Conservation (phyloP, 345 rosid species). For the Zanthoxylum bungeanum region DNA sequence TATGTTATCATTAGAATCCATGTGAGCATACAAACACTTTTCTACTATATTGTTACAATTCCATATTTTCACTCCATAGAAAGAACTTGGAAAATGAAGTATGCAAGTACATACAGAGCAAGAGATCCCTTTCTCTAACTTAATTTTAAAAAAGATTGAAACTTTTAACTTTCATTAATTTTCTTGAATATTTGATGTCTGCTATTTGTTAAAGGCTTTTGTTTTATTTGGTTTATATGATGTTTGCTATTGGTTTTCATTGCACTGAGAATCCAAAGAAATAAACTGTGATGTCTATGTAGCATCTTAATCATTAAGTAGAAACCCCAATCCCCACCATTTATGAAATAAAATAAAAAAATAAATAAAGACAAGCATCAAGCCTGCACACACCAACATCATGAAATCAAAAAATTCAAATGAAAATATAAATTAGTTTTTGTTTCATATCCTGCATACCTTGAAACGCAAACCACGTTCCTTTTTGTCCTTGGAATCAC, state of each 20-base stretch:
- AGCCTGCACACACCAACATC: too few relatives aligned
- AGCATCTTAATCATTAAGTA: not conserved
- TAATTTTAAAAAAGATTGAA: not conserved
- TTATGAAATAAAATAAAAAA: not conserved
- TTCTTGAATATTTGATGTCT: not conserved
- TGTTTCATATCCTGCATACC: slow-evolving; percentile 33
- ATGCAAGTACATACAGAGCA: not conserved
- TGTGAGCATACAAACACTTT: not conserved
- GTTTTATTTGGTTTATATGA: too few relatives aligned
- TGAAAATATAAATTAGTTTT: not conserved
- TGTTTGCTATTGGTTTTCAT: not conserved
- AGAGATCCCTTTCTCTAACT: not conserved
- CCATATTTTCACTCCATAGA: not conserved
- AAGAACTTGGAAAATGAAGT: not conserved
- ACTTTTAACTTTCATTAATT: not conserved
- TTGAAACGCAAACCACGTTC: slow-evolving; percentile 40
- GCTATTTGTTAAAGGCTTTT: not conserved
- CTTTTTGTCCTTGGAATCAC: slow-evolving; percentile 40
- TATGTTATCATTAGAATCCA: not conserved
- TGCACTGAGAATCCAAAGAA: not conserved
- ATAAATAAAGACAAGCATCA: not conserved
- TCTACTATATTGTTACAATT: not conserved
- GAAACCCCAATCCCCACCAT: not conserved
- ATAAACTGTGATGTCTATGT: not conserved
- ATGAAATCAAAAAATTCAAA: not conserved